Base-by-base conservation (phyloP, 2,329 filamentous ascomycete genomes). In the Colletotrichum agaves region DNA sequence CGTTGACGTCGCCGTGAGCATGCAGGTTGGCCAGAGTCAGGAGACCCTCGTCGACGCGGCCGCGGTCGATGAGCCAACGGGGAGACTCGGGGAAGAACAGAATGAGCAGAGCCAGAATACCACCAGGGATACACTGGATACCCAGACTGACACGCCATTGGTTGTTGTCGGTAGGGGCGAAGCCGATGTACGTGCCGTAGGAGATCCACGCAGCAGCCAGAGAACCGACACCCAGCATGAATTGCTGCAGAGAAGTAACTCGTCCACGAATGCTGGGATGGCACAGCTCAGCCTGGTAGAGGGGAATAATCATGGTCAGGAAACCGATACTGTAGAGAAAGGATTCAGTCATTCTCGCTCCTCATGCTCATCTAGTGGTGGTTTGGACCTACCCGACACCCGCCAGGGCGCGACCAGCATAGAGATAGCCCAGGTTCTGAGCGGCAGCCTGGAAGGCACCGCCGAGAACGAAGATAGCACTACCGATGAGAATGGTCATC, bases 261-360 rank as follows among this genome's bases (percentile, higher is more conserved):
- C 89, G 83, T 12, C 92, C 93, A 76, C 93, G 87, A 73, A 95
- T 95, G 65, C 85, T 86, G 1, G 93, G 93, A 75, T 95, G 93
- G 3, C 90, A 89, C 23, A 95, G 84, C 74, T 96, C 93, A 21
- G 91, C 91, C 75, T 94, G 92, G 75, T 94, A 95, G 0, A 94
- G 78, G 2, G 92, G 78, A 61, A 81, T 76, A 10, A 78, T 77
- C 77, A 79, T 79, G 50, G 75, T 73, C 62, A 81, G 67, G 66
- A 80, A 77, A 59, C 82, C 78, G 64, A 87, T 83, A 44, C 84
- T 87, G 12, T 7, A 13, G 13, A 39, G n/a, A 33, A 11, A 19
- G 3, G 12, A 13, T 15, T n/a, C 44, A 49, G 4, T 7, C 12
- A 15, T 19, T 8, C 11, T n/a, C 44, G 41, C 2, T 7, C 10